Base-by-base conservation (phyloP, 495 filamentous ascomycete genomes). In the Penicillium angulare region DNA sequence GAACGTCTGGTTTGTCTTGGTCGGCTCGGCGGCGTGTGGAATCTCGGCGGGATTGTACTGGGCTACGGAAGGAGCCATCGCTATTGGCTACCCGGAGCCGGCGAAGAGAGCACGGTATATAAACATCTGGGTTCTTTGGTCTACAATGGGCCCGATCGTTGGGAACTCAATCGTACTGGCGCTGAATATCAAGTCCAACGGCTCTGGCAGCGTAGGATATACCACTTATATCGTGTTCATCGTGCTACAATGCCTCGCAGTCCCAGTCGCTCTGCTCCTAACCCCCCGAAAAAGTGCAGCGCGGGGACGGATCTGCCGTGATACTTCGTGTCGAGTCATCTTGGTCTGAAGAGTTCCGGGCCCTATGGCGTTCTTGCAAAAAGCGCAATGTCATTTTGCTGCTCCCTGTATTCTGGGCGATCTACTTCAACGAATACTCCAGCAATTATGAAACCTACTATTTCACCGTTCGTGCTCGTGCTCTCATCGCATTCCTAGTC, bases 21-120 rank as follows among this genome's bases (percentile, higher is more conserved):
- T 86, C 39, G 83, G 84, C 32, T 77, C 81, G 0, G 82, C 78
- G n/a, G 64, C 80, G 17, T 86, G 83, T 60, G 84, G 84, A 18
- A 66, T 87, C 47, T 80, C 79, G 50, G 84, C 83, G 2, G 81
- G 83, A 23, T 68, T 85, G 0, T 86, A 85, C 64, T 86, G 83
- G 84, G 76, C 76, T 40, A 74, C 80, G 12, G 83, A 86, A 60
- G 81, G 79, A 15, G 82, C 83, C 10, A 82, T 86, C 26, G 82
- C 80, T 8, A 72, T 86, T 21, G 73, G 77, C 0, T 86, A 86
- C 55, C 81, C 83, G 0, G 83, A 86, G 54, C 74, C 77, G 4
- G 68, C 71, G 35, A 85, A 86, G 47, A 60, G 77, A 48, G 82
- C 79, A 10, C 69, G 69, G 42, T 79, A 77, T 31, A 72, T 85